A percentile compares a stretch with the other conserved stretches of the same genome.
Conservation (phyloP, 1,284 basidiomycete species). For the Tilletia caries region DNA sequence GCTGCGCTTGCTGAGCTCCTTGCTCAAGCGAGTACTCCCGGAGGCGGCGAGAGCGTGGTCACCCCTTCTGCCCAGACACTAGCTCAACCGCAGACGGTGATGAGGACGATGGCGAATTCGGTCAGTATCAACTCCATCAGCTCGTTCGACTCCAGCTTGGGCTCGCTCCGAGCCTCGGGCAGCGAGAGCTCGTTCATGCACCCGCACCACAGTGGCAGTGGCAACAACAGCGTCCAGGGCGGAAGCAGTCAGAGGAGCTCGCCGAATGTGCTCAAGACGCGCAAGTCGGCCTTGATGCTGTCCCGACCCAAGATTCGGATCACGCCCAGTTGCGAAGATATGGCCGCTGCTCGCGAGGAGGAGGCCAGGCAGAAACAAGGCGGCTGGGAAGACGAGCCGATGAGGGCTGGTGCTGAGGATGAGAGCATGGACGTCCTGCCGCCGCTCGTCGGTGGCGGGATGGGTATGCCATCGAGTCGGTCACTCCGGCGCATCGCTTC, state of each 20-base stretch:
- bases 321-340: conserved; percentile 44
- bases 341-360: conserved; percentile 28
- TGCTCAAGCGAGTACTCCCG: conserved; percentile 14
- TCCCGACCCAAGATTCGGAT: conserved; percentile 39
- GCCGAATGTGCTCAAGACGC: neutral
- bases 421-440: neutral
- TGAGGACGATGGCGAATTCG: neutral
- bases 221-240: conserved; percentile 16
- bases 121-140: conserved; percentile 11
- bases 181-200: conserved; percentile 23
- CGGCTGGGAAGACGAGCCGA: conserved; percentile 22
- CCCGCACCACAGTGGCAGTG: conserved; percentile 20
- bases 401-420: neutral
- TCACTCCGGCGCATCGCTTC: conserved; percentile 12
- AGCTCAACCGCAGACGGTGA: conserved; percentile 9
- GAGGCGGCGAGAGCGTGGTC: neutral
- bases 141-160: conserved; percentile 8
- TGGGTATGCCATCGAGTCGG: neutral
- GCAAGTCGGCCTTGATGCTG: conserved; percentile 12
- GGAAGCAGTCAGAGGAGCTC: neutral
- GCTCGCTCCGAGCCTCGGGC: conserved; percentile 17
- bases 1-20: conserved; percentile 18
- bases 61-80: neutral
- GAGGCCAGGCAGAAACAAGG: conserved; percentile 20
- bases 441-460: neutral